A percentile compares a stretch with the other conserved stretches of the same genome.
Conservation (phyloP, 1,284 basidiomycete genomes). For the Tausonia pullulans region DNA sequence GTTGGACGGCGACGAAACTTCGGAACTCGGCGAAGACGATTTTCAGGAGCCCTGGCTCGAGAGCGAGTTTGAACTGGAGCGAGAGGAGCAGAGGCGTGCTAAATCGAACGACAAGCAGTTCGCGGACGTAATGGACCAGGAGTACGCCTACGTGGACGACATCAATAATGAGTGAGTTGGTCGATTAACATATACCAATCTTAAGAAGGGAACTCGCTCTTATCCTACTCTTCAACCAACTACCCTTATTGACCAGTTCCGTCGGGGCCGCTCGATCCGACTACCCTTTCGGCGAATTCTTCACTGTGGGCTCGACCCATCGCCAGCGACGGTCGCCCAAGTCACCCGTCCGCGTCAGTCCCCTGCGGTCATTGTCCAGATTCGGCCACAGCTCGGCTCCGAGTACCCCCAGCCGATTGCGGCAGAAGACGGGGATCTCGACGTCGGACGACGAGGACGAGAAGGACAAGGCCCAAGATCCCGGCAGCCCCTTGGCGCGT, state of each 20-base stretch:
- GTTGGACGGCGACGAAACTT: slow-evolving; percentile 20
- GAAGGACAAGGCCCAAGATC: slow-evolving; percentile 10
- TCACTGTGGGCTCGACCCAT: slow-evolving; percentile 9
- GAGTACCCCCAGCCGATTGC: background rate
- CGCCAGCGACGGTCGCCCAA: slow-evolving; percentile 6
- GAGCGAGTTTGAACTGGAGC: slow-evolving; percentile 10
- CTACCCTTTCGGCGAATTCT: slow-evolving; percentile 4
- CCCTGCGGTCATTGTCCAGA: background rate
- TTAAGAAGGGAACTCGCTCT: too few species aligned
- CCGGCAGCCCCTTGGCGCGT: too few species aligned
- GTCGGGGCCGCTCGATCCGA: slow-evolving; percentile 22
- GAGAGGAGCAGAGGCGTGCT: too few species aligned
- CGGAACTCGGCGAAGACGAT: slow-evolving; percentile 17
- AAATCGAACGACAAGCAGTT: too few species aligned
- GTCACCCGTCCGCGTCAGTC: slow-evolving; percentile 1
- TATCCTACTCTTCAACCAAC: too few species aligned
- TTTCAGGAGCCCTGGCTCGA: slow-evolving; percentile 9
- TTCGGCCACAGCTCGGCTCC: background rate
- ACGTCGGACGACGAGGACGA: slow-evolving; percentile 21
- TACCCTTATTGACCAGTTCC: slow-evolving; percentile 13
- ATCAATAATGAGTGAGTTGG: too few species aligned
- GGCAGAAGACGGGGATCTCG: slow-evolving; percentile 24
- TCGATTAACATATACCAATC: too few species aligned
- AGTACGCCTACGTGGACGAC: too few species aligned
- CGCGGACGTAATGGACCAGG: too few species aligned